Base-by-base conservation (phyloP, 2,329 filamentous ascomycete species). In the Trichoderma sp. region DNA sequence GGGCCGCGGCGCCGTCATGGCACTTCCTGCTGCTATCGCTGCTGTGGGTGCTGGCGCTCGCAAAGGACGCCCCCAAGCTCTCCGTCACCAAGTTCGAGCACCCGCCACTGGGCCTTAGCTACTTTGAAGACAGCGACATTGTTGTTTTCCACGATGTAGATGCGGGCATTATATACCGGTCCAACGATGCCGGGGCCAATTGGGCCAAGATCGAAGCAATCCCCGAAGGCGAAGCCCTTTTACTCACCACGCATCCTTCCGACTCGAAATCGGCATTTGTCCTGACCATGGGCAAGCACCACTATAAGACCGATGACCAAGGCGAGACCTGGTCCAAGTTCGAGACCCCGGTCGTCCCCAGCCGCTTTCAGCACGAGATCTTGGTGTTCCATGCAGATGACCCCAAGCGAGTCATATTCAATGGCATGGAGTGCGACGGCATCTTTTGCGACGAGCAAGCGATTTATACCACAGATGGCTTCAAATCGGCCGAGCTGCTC, bases 91-190 rank as follows among this genome's bases (percentile, higher is more conserved):
- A 86, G 58, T 92, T 97, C 81, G 83, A 91, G 56, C 84, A 89
- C 75, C 80, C 85, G 66, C 92, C 93, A 0, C 78, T 82, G 66
- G 89, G 89, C 77, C 83, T 97, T 73, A 91, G 92, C 81, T 99
- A 97, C 81, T 98, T 99, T 77, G 91, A 96, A 76, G 92, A 95
- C 79, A 94, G 92, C 73, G 91, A 97, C 78, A 88, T 91, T 63
- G 84, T 97, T 70, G 81, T 98, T 57, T 89, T 93, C 77, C 89
- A 91, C 75, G 92, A 97, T 77, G 76, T 83, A 61, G 79, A 84
- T 16, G 85, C 86, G 52, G 85, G 86, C 70, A 88, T 88, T 71
- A 85, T 97, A 63, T 94, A 90, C 79, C 90, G 92, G 70, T 97
- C 95, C 56, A 84, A 85, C 58, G 89, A 98, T 81, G 94, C 92